These are phyloP conservation scores for Sporothrix protearum DNA, from an alignment of 2,329 filamentous ascomycete genomes.

Conservation along the genomic window DNA sequence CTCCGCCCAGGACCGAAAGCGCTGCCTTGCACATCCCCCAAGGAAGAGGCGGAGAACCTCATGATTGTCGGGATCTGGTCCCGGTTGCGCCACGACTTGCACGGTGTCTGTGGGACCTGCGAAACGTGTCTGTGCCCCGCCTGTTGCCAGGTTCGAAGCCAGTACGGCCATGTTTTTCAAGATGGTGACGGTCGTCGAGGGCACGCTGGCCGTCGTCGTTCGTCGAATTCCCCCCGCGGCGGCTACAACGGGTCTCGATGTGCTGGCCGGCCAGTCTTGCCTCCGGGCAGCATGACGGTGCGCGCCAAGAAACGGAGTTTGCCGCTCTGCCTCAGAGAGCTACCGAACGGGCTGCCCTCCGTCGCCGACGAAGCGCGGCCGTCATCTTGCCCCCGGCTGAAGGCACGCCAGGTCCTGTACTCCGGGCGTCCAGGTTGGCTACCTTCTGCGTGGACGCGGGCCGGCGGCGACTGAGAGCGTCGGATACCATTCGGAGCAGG, in stretches of 20 bases:
- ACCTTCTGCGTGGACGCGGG: constrained; percentile 84
- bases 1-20: constrained; percentile 68
- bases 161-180: constrained; percentile 84
- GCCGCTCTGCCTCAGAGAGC: constrained; percentile 67
- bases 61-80: constrained; percentile 99
- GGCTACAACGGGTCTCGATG: constrained; percentile 65
- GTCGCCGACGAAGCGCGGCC: constrained; percentile 31
- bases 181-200: constrained; percentile 87
- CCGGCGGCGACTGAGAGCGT: constrained; percentile 86
- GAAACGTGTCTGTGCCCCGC: constrained; percentile 68
- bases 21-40: constrained; percentile 74
- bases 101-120: constrained; percentile 76
- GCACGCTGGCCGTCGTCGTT: constrained; percentile 54
- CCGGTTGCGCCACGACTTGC: constrained; percentile 87
- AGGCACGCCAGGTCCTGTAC: too few species aligned
- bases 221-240: not conserved
- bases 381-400: too few species aligned
- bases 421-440: constrained; percentile 86
- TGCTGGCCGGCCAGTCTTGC: constrained; percentile 76
- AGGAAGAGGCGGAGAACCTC: constrained; percentile 91
- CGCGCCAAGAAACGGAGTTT: constrained; percentile 91
- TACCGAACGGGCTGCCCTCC: constrained; percentile 60
- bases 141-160: constrained; percentile 87
- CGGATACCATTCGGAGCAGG: constrained; percentile 82
- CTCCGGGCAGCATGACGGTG: constrained; percentile 93